Percentiles rank a stretch among this genome's conserved stretches.
phyloP scores from a whole-genome alignment of 2,329 filamentous ascomycete species.

The Tolypocladium endophyticum region DNA sequence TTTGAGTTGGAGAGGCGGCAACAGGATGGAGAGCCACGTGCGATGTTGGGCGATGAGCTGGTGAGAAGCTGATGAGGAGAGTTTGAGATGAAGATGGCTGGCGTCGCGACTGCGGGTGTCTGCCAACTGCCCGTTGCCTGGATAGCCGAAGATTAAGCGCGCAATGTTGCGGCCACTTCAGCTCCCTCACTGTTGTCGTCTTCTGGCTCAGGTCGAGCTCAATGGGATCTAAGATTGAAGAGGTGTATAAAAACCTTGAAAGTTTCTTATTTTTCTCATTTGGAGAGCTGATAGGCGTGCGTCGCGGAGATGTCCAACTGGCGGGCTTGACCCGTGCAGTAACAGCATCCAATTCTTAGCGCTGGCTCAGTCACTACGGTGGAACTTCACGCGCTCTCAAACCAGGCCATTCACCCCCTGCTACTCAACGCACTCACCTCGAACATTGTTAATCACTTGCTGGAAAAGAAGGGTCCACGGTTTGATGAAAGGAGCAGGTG shows the following conservation, averaged over 20 bases:
- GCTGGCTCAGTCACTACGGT: too few species aligned
- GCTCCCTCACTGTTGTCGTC: not conserved
- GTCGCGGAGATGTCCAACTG: not conserved
- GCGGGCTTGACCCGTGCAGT: not conserved
- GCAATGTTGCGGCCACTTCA: too few species aligned
- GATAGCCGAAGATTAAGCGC: not conserved
- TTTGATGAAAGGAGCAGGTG: not conserved
- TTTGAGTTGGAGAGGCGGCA: not conserved
- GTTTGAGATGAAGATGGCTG: not conserved
- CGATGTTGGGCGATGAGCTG: not conserved
- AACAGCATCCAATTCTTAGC: not conserved
- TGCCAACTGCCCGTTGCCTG: not conserved
- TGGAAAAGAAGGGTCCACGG: not conserved
- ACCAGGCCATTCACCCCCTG: not conserved
- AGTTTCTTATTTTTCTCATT: too few species aligned
- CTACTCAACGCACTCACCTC: not conserved
- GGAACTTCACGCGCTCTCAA: too few species aligned
- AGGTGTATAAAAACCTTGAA: too few species aligned
- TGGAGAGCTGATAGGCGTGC: not conserved
- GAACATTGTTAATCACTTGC: not conserved
- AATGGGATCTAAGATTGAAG: too few species aligned
- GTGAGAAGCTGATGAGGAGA: not conserved
- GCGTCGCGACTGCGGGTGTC: not conserved
- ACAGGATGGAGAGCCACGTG: not conserved
- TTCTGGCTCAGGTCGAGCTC: too few species aligned